Base-by-base conservation (phyloP, 148 eudicot species). In the Chenopodium formosanum region DNA sequence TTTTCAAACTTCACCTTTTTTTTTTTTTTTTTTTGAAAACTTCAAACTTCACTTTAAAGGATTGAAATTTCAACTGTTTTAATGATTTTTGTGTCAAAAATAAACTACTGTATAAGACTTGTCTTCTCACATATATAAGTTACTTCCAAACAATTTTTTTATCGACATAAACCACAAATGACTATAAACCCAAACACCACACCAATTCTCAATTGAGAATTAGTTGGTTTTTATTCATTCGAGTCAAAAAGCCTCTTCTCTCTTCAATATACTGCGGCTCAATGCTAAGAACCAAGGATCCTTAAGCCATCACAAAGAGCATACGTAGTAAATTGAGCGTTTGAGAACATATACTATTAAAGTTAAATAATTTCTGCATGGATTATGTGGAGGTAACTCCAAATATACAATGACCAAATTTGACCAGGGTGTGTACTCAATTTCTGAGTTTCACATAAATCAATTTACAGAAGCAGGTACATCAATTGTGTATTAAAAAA, bases 401-500 rank as follows among this genome's bases (percentile, higher is more conserved):
- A 22, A 20, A 9, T 68, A 68, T 68, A 68, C 40, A 68, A 70
- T 7, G 23, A 10, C 23, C 74, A 19, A 37, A 70, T 34, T 23
- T 5, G 27, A 2, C 73, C 2, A 1, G 16, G 53, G 62, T 25
- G 5, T 56, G 19, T 56, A 4, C 22, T 56, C 62, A 56, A 7
- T 56, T 17, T 56, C 22, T 3, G 62, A 73, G 34, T 73, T 47
- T 44, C 62, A 73, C 76, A 73, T 47, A 9, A 73, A 32, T 76
- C 67, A 76, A 46, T 67, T 82, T 82, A 82, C 83, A 76, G 53
- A 75, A 81, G 68, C 40, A 34, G 79, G 62, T 81, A 75, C 77
- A 71, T 79, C 37, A 62, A 73, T 46, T 50, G 56, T 73, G 70
- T 71, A 82, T 66, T 32, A 60, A 75, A 69, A 23, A 77, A 60